Percentiles rank a stretch among this genome's conserved stretches.
phyloP scores from a whole-genome alignment of 352 stramenopile genomes.

The Phytophthora constricta region DNA sequence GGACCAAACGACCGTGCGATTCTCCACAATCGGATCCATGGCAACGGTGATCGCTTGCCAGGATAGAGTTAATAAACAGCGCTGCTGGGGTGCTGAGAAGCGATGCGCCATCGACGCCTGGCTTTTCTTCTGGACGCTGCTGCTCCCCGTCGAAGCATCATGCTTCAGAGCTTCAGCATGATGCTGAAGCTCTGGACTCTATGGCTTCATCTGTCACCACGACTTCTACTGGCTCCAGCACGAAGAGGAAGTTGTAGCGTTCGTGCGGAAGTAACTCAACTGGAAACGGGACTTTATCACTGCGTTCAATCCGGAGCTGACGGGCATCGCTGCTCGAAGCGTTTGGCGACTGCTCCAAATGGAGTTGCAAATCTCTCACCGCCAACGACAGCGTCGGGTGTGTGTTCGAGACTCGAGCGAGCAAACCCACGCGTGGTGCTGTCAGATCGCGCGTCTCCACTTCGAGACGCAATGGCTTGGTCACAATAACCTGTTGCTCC shows the following conservation, averaged over 20 bases:
- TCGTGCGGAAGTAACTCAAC: slow-evolving; percentile 57
- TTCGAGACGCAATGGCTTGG: slow-evolving; percentile 64
- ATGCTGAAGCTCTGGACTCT: not conserved
- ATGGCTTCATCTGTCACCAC: slow-evolving; percentile 20
- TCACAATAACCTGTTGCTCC: slow-evolving; percentile 55
- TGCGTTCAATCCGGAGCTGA: slow-evolving; percentile 47
- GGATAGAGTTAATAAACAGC: slow-evolving; percentile 70
- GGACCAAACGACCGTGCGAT: slow-evolving; percentile 74
- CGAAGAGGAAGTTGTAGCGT: slow-evolving; percentile 71
- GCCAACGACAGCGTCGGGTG: slow-evolving; percentile 47
- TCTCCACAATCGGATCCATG: slow-evolving; percentile 59
- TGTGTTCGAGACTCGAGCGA: slow-evolving; percentile 57
- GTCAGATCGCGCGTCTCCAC: slow-evolving; percentile 57
- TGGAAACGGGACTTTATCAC: slow-evolving; percentile 60
- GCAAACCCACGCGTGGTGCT: slow-evolving; percentile 49
- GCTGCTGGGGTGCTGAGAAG: slow-evolving; percentile 51
- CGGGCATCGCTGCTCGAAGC: slow-evolving; percentile 3
- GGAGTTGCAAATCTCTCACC: slow-evolving; percentile 69
- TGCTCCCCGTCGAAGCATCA: not conserved
- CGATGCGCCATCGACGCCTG: slow-evolving; percentile 8
- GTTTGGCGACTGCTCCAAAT: slow-evolving; percentile 57
- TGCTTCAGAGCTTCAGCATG: too few relatives aligned
- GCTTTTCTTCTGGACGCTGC: slow-evolving; percentile 21
- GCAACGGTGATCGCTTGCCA: slow-evolving; percentile 49
- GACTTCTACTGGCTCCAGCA: slow-evolving; percentile 43